Evolutionary conservation across 108 stramenopile species (phyloP), one percentile per base, ranked within the genome.

Genomic region (Pseudonitzschia multiseries): DNA sequence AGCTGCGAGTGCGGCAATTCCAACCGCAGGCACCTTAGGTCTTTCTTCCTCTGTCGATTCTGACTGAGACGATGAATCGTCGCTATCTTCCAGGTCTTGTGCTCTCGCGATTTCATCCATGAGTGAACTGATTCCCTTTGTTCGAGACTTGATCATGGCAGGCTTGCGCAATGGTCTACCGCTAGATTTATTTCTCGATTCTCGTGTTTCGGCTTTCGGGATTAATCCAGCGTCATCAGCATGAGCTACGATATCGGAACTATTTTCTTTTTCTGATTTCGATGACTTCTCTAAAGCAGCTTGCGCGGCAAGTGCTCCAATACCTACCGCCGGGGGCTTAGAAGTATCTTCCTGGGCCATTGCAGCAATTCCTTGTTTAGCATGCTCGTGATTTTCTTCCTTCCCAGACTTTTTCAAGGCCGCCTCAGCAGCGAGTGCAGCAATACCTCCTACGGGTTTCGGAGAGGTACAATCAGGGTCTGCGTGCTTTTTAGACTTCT

Each of bases 321-420:
- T 40, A 4, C 59, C 77, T 26, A 42, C 69, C 9, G 21, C 57
- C 27, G 21, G 22, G 20, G 0, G 20, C 31, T 17, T 18, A 9
- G 29, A 24, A 67, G 4, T 0, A 8, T 60, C 67, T 4, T n/a
- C 32, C 9, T n/a, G 20, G 27, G 29, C 32, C 10, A 27, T 15
- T 6, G 79, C 79, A 31, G 74, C 79, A 63, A 80, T 80, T 1
- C 74, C 79, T 52, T 70, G 74, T 31, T 21, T 0, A 18, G 24
- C n/a, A n/a, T 53, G 20, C 18, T 26, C 12, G 17, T n/a, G 28
- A 15, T 48, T 42, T 21, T 44, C 24, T 6, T 0, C 21, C 36
- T 53, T 28, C 18, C 12, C 12, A 13, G 20, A 20, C 65, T 57
- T 72, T 61, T 66, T 67, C 56, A 46, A 52, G 14, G 41, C 73